These are phyloP conservation scores for Stagonosporopsis tanaceti DNA, from an alignment of 2,329 filamentous ascomycete genomes.

Conservation along the genomic window DNA sequence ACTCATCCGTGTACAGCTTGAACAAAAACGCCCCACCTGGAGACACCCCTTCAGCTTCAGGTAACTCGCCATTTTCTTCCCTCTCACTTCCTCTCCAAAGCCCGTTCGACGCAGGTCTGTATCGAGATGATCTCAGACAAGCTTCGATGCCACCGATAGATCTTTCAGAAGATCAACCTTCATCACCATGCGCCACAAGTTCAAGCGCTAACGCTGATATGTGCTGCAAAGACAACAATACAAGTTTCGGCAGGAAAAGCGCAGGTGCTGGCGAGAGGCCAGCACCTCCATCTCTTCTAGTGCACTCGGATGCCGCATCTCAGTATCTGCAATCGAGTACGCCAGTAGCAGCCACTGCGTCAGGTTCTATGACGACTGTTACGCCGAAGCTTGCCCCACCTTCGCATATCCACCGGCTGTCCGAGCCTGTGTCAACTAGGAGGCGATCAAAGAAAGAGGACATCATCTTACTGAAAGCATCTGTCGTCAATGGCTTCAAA, in stretches of 20 bases:
- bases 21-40: slow-evolving; percentile 19
- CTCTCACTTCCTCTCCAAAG: slow-evolving; percentile 1
- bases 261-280: background rate
- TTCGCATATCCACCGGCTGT: slow-evolving; percentile 47
- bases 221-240: slow-evolving; percentile 19
- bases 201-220: slow-evolving; percentile 23
- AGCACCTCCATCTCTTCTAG: background rate
- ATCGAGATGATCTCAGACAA: background rate
- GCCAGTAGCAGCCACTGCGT: background rate
- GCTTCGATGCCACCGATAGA: slow-evolving; percentile 16
- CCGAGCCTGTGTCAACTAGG: slow-evolving; percentile 63
- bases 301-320: background rate
- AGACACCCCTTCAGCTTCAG: slow-evolving; percentile 19
- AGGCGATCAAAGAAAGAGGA: slow-evolving; percentile 74
- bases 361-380: slow-evolving; percentile 5
- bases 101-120: background rate
- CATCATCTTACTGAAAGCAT: slow-evolving; percentile 77
- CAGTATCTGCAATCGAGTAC: background rate
- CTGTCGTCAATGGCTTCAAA: slow-evolving; percentile 79
- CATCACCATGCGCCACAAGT: background rate
- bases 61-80: slow-evolving; percentile 28
- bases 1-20: background rate
- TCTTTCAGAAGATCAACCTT: slow-evolving; percentile 9
- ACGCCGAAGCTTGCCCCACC: slow-evolving; percentile 18
- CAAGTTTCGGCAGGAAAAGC: background rate